Conservation (phyloP, 805 yeast genomes). For the Cyberlindnera saturnus region DNA sequence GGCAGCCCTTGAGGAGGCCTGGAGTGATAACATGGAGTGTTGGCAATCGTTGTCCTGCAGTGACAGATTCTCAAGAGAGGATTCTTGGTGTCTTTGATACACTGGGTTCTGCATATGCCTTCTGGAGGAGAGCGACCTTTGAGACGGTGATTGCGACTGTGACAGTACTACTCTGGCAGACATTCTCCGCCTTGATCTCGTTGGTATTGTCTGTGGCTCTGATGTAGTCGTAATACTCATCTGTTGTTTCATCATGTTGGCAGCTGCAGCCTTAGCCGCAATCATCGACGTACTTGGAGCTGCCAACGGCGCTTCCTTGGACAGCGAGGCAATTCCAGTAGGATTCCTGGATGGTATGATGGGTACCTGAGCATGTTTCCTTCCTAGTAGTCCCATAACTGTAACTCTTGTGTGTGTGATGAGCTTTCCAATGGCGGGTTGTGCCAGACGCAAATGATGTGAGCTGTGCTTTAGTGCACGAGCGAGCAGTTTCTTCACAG, state of each 20-base stretch:
- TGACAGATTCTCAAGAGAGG: constrained; percentile 5
- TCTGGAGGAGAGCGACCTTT: constrained; percentile 1
- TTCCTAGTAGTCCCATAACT: constrained; percentile 20
- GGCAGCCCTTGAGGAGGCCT: constrained; percentile 7
- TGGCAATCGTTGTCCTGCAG: constrained; percentile 8
- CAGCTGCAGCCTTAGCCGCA: constrained; percentile 23
- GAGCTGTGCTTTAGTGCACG: too few relatives aligned
- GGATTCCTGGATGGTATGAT: constrained; percentile 18
- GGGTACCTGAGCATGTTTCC: constrained; percentile 11
- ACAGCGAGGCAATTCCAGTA: constrained; percentile 16
- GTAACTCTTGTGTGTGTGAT: neutral
- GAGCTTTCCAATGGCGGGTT: neutral
- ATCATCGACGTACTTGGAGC: constrained; percentile 9
- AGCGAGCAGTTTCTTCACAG: too few relatives aligned
- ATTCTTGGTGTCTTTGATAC: constrained; percentile 1
- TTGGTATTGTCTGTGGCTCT: neutral
- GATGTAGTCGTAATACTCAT: neutral
- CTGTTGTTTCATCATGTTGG: constrained; percentile 1
- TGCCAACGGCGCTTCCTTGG: neutral
- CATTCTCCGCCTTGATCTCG: neutral
- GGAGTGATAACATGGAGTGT: neutral
- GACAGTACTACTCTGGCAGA: neutral
- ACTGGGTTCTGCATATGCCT: constrained; percentile 1
- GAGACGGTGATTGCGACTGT: constrained; percentile 1
- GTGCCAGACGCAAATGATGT: too few relatives aligned